Evolutionary conservation across 1,139 yeast genomes (phyloP).

Genomic region (Taphrina wiesneri): DNA sequence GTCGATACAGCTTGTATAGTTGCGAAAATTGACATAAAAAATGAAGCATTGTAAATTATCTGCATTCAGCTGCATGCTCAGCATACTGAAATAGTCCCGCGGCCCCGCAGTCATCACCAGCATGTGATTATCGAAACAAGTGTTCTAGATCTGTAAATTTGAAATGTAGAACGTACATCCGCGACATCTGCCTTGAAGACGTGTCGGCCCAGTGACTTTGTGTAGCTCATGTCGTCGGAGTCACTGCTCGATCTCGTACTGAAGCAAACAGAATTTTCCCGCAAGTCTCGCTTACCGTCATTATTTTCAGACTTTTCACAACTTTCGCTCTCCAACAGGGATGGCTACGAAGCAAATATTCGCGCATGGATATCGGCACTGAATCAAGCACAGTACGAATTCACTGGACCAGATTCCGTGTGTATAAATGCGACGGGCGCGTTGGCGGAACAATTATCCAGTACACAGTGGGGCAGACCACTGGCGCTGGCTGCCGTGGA

Average conservation of each 20-base stretch:
- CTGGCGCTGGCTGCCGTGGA: constrained; percentile 19
- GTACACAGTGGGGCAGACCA: constrained; percentile 19
- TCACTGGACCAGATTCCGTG: constrained; percentile 36
- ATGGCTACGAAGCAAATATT: constrained; percentile 71
- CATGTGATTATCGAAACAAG: no score
- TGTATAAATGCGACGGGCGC: not conserved
- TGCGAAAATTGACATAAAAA: no score
- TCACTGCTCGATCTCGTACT: not conserved
- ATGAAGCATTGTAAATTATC: no score
- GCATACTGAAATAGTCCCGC: no score
- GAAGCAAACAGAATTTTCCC: constrained; percentile 7
- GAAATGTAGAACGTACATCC: no score
- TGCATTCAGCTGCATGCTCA: no score
- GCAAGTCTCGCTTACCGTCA: constrained; percentile 54
- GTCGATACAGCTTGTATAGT: not conserved
- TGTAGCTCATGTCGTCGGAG: no score
- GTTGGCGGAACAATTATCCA: constrained; percentile 3
- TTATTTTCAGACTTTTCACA: constrained; percentile 62
- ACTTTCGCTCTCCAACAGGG: constrained; percentile 58
- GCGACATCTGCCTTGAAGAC: no score
- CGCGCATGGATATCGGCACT: constrained; percentile 58
- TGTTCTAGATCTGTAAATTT: no score
- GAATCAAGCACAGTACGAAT: constrained; percentile 40
- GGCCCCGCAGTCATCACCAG: no score
- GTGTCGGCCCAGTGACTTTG: no score